phyloP scores from a whole-genome alignment of 2,329 filamentous ascomycete genomes.

The Cladobotryum protrusum region DNA sequence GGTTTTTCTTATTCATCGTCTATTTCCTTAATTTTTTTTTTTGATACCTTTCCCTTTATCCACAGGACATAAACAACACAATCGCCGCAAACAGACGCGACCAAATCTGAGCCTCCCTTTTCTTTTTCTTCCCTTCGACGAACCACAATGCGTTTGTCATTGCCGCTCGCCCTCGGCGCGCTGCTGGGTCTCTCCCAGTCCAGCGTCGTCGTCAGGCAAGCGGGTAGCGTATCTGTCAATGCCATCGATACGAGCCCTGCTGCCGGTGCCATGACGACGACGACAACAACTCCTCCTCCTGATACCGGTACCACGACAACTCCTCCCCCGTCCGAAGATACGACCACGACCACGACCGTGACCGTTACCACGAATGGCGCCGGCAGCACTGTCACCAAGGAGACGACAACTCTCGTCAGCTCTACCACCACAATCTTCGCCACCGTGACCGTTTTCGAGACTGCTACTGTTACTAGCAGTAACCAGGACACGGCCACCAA shows the following conservation, averaged over 20 bases:
- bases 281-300: conserved; percentile 2
- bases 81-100: not conserved
- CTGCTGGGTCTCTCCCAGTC: conserved; percentile 16
- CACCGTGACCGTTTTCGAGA: conserved; percentile 30
- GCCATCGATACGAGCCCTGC: not conserved
- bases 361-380: conserved; percentile 22
- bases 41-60: conserved; percentile 1
- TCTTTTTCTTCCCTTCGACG: not conserved
- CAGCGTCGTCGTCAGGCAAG: conserved; percentile 12
- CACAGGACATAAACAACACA: no score
- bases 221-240: not conserved
- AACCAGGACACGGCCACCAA: conserved; percentile 30
- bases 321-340: conserved; percentile 16
- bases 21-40: conserved; percentile 1
- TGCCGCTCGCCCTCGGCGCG: conserved; percentile 18
- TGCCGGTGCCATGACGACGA: not conserved
- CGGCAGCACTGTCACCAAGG: conserved; percentile 21
- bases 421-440: conserved; percentile 24
- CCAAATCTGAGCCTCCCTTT: not conserved
- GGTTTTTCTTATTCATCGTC: not conserved
- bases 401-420: conserved; percentile 19
- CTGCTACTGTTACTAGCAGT: conserved; percentile 30
- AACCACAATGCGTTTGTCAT: conserved; percentile 18
- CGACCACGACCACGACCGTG: conserved; percentile 23
- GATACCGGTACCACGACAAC: not conserved